Evolutionary conservation across 805 yeast species (phyloP), one percentile per base, ranked within the genome.

Genomic region (Hanseniaspora mollemarum): DNA sequence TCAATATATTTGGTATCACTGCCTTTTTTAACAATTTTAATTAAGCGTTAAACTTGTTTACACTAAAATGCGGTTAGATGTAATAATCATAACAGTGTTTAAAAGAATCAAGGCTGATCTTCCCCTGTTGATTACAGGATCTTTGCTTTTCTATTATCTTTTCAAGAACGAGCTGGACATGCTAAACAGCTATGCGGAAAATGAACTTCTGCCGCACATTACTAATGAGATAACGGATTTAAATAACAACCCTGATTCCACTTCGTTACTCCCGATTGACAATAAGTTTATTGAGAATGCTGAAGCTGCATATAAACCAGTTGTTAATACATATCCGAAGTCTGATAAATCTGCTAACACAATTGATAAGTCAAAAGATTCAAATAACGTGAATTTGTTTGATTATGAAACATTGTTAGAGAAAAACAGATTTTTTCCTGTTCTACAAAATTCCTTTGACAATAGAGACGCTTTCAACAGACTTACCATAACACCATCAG

Each of bases 341-440:
- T 24, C 12, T n/a, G 43, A n/a, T 6, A n/a, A 15, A 4, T 24
- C 9, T 4, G 18, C 15, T 13, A 24, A 10, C n/a, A 16, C 15
- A 38, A 12, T 4, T 5, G 42, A 38, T 29, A 28, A 41, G 15
- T 4, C 25, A 16, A 41, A 25, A 18, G 44, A 41, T 19, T 9
- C 46, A 29, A 6, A 18, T 13, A 21, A 43, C 16, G 43, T 40
- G 21, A 55, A 57, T 48, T 39, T 60, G 26, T 49, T 53, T 42
- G 58, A 62, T 54, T 54, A 65, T 48, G 55, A 50, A 7, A 53
- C 53, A 10, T 35, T 64, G 7, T 49, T 53, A 18, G 67, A 60
- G 12, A 70, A 70, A 57, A 70, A 69, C 55, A 65, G 60, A 55
- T 70, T 63, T 54, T 69, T 65, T 51, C 74, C 74, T 2, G 19